phyloP scores from a whole-genome alignment of 352 stramenopile genomes.

The Globisporangium sylvaticum region DNA sequence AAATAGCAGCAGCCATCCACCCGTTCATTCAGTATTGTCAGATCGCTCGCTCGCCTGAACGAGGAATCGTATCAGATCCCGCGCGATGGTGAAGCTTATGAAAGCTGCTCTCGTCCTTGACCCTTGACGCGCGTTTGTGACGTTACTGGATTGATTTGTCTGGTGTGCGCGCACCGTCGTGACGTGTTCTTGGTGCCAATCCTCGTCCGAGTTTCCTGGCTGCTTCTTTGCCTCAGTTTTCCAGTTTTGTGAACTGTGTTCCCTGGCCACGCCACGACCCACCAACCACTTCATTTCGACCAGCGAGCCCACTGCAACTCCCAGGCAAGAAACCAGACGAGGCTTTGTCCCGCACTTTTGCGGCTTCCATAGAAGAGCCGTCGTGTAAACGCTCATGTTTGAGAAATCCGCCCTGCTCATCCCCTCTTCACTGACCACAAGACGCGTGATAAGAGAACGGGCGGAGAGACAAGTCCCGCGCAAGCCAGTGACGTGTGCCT shows the following conservation, averaged over 20 bases:
- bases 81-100: background rate
- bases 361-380: background rate
- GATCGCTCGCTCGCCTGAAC: too few species aligned
- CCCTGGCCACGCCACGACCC: too few species aligned
- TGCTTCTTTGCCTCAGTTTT: too few species aligned
- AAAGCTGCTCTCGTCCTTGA: background rate
- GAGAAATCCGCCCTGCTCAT: background rate
- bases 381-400: background rate
- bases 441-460: background rate
- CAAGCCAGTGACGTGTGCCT: background rate
- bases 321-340: background rate
- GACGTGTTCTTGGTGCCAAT: too few species aligned
- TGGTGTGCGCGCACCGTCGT: too few species aligned
- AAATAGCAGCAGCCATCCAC: too few species aligned
- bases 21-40: background rate
- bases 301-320: background rate
- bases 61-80: background rate
- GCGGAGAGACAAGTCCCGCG: background rate
- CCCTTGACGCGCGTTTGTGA: background rate
- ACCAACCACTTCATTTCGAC: background rate
- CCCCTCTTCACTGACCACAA: background rate
- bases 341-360: background rate
- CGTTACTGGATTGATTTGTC: background rate
- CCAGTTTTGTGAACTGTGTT: too few species aligned
- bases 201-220: too few species aligned